A percentile compares a stretch with the other conserved stretches of the same genome.
phyloP scores from a whole-genome alignment of 345 rosid genomes.

The Bruguiera sexangula region DNA sequence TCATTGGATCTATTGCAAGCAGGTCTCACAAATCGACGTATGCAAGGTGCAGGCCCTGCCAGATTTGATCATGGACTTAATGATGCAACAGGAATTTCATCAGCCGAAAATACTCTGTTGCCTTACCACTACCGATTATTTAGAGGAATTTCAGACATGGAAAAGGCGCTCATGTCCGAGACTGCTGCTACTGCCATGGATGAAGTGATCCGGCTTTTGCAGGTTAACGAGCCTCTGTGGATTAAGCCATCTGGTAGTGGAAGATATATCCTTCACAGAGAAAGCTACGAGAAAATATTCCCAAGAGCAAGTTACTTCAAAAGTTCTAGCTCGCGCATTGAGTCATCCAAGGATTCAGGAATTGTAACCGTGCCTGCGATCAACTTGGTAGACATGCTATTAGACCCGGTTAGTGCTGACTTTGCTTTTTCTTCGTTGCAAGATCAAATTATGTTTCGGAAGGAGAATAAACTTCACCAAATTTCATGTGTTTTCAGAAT shows the following conservation, averaged over 20 bases:
- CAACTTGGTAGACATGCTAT: conserved; percentile 40
- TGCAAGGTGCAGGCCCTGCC: not conserved
- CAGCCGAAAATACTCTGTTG: not conserved
- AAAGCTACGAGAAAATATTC: conserved; percentile 40
- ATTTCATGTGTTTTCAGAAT: conserved; percentile 32
- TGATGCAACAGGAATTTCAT: no score
- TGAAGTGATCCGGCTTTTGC: conserved; percentile 47
- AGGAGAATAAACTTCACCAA: not conserved
- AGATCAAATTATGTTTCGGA: not conserved
- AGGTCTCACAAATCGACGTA: conserved; percentile 2
- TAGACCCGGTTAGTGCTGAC: conserved; percentile 46
- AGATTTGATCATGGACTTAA: conserved; percentile 11
- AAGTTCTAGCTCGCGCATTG: conserved; percentile 38
- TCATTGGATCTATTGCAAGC: conserved; percentile 4
- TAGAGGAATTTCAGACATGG: conserved; percentile 28
- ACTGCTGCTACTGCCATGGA: conserved; percentile 47
- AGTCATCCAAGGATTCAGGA: conserved; percentile 55
- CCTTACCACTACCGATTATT: not conserved
- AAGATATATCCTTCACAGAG: conserved; percentile 33
- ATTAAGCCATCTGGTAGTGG: conserved; percentile 32
- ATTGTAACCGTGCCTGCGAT: conserved; percentile 41
- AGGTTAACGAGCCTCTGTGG: conserved; percentile 54
- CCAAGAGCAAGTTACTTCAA: conserved; percentile 28
- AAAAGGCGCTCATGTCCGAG: conserved; percentile 36
- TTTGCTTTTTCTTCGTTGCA: not conserved